Evolutionary conservation across 2,329 filamentous ascomycete species (phyloP).

Genomic region (Cercospora citrullina): DNA sequence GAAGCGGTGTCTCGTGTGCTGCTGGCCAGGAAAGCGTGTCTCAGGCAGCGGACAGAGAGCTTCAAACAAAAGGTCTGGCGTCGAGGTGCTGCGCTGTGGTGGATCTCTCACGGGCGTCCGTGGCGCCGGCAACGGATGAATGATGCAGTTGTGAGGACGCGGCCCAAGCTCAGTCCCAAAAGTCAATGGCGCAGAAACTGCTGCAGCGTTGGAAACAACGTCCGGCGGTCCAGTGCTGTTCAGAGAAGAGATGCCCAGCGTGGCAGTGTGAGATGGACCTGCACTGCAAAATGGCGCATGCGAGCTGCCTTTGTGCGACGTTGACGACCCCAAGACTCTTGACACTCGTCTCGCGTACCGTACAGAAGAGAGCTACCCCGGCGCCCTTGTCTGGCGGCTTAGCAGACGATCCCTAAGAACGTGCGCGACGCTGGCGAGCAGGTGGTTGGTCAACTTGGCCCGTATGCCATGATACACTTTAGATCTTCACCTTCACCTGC

Average conservation of each 20-base stretch:
- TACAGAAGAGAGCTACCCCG: not conserved
- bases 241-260: not conserved
- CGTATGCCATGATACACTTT: not conserved
- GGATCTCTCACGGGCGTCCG: not conserved
- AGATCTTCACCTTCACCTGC: not conserved
- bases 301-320: not conserved
- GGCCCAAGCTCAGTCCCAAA: not conserved
- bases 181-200: not conserved
- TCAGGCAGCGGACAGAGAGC: not conserved
- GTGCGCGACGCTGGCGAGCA: not conserved
- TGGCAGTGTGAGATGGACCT: not conserved
- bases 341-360: not conserved
- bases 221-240: not conserved
- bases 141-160: not conserved
- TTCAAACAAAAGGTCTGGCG: not conserved
- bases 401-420: not conserved
- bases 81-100: not conserved
- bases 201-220: not conserved
- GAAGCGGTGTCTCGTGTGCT: not conserved
- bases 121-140: not conserved
- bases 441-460: not conserved
- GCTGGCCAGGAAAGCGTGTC: not conserved
- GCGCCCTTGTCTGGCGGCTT: not conserved
- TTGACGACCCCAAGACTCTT: not conserved
- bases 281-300: not conserved